Percentiles rank a stretch among this genome's conserved stretches.
Conservation (phyloP, 805 yeast genomes). For the Cyberlindnera mississippiensis region DNA sequence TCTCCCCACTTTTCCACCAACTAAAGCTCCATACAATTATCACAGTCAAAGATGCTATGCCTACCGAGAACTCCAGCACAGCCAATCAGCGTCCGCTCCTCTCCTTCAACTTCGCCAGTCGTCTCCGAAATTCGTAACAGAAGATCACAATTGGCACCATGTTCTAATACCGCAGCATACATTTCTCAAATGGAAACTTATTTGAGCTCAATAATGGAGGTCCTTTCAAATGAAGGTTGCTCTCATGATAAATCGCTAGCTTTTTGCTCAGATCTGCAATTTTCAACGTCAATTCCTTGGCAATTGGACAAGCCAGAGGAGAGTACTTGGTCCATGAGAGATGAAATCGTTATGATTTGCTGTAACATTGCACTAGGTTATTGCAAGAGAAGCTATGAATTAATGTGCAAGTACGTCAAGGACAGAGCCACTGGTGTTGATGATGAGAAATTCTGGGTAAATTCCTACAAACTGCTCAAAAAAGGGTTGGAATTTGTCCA, state of each 20-base stretch:
- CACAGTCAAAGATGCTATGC: not conserved
- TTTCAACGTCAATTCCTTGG: not conserved
- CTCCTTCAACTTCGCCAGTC: too few species aligned
- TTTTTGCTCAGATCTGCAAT: not conserved
- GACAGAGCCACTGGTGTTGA: too few species aligned
- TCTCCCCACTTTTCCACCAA: not conserved
- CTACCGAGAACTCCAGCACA: not conserved
- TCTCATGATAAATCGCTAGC: too few species aligned
- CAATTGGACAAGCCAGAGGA: not conserved
- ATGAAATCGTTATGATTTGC: conserved; percentile 19
- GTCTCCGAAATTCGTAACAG: too few species aligned
- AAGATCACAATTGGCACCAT: too few species aligned
- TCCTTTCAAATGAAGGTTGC: too few species aligned
- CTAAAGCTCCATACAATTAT: not conserved
- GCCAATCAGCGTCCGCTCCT: not conserved
- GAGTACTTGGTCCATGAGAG: conserved; percentile 22
- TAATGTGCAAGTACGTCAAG: conserved; percentile 6
- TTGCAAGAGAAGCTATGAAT: conserved; percentile 13
- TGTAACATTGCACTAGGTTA: conserved; percentile 14
- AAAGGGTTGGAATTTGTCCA: conserved; percentile 16
- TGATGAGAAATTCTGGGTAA: conserved; percentile 14
- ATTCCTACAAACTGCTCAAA: conserved; percentile 19
- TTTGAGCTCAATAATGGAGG: too few species aligned
- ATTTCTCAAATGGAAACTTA: too few species aligned
- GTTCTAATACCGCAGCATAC: too few species aligned